phyloP scores from a whole-genome alignment of 331 rosid genomes.

The Malus hybrid region DNA sequence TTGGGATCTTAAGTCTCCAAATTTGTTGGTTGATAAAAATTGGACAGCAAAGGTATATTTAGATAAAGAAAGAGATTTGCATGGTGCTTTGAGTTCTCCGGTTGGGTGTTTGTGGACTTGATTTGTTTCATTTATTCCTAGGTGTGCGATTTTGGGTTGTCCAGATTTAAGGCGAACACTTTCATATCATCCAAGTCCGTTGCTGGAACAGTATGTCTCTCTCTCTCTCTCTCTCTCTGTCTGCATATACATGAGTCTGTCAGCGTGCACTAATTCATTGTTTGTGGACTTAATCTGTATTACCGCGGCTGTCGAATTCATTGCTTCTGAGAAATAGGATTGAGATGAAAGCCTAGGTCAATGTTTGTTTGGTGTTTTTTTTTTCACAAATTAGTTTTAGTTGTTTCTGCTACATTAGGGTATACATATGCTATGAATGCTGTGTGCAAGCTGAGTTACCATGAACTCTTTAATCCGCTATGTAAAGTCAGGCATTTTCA shows the following conservation, averaged over 20 bases:
- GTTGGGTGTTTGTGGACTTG: conserved; percentile 7
- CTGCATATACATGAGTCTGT: neutral
- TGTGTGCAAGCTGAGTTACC: neutral
- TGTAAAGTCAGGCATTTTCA: conserved; percentile 27
- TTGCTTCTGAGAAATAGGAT: neutral
- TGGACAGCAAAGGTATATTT: conserved; percentile 80
- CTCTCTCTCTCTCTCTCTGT: neutral
- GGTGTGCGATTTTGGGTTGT: conserved; percentile 96
- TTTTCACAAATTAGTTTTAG: neutral
- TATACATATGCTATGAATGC: neutral
- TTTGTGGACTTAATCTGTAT: no score
- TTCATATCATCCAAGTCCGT: conserved; percentile 89
- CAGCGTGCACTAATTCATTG: no score
- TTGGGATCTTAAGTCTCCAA: conserved; percentile 99
- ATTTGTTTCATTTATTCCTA: conserved; percentile 20
- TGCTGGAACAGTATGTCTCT: conserved; percentile 83
- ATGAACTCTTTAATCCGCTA: neutral
- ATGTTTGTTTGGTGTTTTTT: neutral
- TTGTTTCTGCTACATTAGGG: neutral
- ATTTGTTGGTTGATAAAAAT: conserved; percentile 86
- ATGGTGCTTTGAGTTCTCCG: conserved; percentile 1
- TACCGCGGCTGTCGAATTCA: neutral
- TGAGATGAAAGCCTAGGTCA: neutral
- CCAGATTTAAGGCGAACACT: conserved; percentile 92
- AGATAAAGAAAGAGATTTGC: conserved; percentile 1